Conservation (phyloP, 331 rosid genomes). For the Malus hybrid region DNA sequence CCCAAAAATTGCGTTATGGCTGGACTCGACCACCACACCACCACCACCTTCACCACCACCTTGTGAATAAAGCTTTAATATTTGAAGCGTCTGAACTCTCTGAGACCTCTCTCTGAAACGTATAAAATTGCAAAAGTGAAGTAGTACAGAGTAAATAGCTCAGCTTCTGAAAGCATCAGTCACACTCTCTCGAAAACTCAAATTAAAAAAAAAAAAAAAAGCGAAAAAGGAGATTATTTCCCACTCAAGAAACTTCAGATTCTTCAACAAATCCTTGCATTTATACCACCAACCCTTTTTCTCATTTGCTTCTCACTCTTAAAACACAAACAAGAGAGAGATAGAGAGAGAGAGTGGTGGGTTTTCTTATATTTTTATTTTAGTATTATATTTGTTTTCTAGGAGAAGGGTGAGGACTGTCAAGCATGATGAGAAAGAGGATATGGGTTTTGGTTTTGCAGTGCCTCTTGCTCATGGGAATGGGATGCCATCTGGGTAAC, state of each 20-base stretch:
- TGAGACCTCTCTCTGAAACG: too few relatives aligned
- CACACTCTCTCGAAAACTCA: neutral
- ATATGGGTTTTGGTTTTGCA: conserved; percentile 38
- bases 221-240: conserved; percentile 32
- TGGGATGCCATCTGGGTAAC: conserved; percentile 54
- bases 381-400: neutral
- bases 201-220: conserved; percentile 1
- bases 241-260: conserved; percentile 59
- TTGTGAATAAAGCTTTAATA: neutral
- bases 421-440: conserved; percentile 50
- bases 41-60: neutral
- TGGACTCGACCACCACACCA: neutral
- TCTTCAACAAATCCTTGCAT: conserved; percentile 22
- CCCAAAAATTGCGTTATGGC: neutral
- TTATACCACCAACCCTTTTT: conserved; percentile 12
- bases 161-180: neutral
- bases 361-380: neutral
- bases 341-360: neutral
- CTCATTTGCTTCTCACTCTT: neutral
- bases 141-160: neutral
- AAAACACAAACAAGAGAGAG: neutral
- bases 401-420: neutral
- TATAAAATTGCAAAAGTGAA: neutral
- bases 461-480: conserved; percentile 31
- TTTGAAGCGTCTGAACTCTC: neutral